These are phyloP conservation scores for Auxenochlorella protothecoides DNA, from an alignment of 139 green algal species.

Conservation along the genomic window DNA sequence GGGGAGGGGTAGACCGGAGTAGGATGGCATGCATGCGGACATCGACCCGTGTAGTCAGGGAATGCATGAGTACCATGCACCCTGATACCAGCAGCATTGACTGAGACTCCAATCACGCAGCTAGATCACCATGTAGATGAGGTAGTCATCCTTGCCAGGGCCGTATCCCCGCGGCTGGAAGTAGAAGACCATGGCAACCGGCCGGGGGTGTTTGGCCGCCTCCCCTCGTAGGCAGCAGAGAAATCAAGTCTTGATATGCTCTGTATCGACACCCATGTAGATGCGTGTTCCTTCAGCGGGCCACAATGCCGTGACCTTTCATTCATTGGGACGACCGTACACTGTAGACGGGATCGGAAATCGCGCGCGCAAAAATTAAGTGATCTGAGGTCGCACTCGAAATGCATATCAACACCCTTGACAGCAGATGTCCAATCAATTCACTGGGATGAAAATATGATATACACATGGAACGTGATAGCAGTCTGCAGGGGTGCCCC, in stretches of 20 bases:
- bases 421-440: no score
- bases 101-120: no score
- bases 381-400: background rate
- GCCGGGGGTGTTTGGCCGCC: no score
- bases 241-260: no score
- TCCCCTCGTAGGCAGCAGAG: background rate
- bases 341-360: background rate
- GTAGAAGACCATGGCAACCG: conserved; percentile 74
- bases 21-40: background rate
- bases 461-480: no score
- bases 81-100: no score
- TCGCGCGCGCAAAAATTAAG: background rate
- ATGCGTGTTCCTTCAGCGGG: no score
- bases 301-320: background rate
- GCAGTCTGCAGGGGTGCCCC: no score
- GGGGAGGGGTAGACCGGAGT: background rate
- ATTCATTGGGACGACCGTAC: background rate
- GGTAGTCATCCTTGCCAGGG: conserved; percentile 49
- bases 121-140: conserved; percentile 79
- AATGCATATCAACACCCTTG: no score
- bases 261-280: no score
- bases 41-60: background rate
- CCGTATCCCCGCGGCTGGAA: conserved; percentile 55
- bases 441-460: no score
- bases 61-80: no score